phyloP scores from a whole-genome alignment of 2,329 filamentous ascomycete genomes.

The Cordyceps farinosa region DNA sequence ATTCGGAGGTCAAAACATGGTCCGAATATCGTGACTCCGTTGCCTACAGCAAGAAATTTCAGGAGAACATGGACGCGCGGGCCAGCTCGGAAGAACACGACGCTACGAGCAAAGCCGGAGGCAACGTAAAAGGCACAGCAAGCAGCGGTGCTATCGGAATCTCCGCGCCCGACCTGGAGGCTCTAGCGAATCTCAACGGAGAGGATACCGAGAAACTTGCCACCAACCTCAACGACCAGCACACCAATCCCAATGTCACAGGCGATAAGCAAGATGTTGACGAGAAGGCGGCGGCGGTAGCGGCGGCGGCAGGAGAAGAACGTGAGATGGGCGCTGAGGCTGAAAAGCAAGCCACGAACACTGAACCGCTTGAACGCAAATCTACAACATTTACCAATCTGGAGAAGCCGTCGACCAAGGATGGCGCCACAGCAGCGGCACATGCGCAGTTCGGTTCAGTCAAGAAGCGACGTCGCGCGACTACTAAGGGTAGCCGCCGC shows the following conservation, averaged over 20 bases:
- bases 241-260: constrained; percentile 29
- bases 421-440: constrained; percentile 26
- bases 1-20: constrained; percentile 92
- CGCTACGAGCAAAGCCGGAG: constrained; percentile 36
- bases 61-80: constrained; percentile 60
- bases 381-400: constrained; percentile 55
- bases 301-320: not conserved
- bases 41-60: constrained; percentile 74
- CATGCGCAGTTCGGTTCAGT: constrained; percentile 45
- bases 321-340: constrained; percentile 23
- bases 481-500: constrained; percentile 65
- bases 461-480: constrained; percentile 62
- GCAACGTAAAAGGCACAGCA: constrained; percentile 25
- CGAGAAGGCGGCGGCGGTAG: constrained; percentile 2
- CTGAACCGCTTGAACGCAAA: constrained; percentile 45
- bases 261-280: constrained; percentile 12
- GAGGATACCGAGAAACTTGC: constrained; percentile 33
- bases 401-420: constrained; percentile 45
- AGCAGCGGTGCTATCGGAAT: constrained; percentile 40
- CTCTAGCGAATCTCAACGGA: constrained; percentile 34
- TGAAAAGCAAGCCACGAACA: constrained; percentile 31
- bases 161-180: constrained; percentile 39
- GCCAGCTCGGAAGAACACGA: constrained; percentile 47
- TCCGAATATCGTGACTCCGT: constrained; percentile 84
- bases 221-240: constrained; percentile 31